phyloP scores from a whole-genome alignment of 495 filamentous ascomycete species.

The Recurvomyces mirabilis region DNA sequence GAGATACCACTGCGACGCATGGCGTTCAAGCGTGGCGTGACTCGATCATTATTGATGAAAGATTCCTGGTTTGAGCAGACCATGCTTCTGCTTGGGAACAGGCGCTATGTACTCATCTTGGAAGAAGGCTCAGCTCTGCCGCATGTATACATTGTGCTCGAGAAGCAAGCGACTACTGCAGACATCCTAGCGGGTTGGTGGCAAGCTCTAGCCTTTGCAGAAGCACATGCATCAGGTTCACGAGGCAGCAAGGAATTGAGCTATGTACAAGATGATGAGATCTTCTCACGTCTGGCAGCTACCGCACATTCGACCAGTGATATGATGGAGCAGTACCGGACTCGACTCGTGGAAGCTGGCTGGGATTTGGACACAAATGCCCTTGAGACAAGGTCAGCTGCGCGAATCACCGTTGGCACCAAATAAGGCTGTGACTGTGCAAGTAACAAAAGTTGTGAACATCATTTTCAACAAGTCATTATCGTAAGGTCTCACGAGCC shows the following conservation, averaged over 20 bases:
- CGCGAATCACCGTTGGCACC: too few relatives aligned
- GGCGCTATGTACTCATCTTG: conserved; percentile 38
- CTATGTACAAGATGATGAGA: neutral
- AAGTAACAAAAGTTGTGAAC: too few relatives aligned
- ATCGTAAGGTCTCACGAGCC: too few relatives aligned
- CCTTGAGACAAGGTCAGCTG: conserved; percentile 43
- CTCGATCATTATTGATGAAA: conserved; percentile 21
- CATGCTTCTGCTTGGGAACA: conserved; percentile 19
- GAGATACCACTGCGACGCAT: conserved; percentile 25
- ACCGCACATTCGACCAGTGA: conserved; percentile 48
- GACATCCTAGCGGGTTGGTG: conserved; percentile 17
- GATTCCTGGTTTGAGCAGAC: conserved; percentile 23
- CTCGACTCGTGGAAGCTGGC: conserved; percentile 36
- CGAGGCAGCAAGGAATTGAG: neutral
- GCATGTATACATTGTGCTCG: conserved; percentile 51
- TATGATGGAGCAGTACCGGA: conserved; percentile 27
- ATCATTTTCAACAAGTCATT: too few relatives aligned
- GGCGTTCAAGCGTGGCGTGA: conserved; percentile 27
- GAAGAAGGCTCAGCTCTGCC: conserved; percentile 35
- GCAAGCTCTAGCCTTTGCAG: conserved; percentile 10
- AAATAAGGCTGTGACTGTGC: too few relatives aligned
- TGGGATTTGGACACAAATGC: conserved; percentile 50
- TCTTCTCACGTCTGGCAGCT: conserved; percentile 38
- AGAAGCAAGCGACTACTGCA: conserved; percentile 32
- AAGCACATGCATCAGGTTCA: neutral